Evolutionary conservation across 2,329 filamentous ascomycete species (phyloP).

Genomic region (Ophiostoma pallidulum): DNA sequence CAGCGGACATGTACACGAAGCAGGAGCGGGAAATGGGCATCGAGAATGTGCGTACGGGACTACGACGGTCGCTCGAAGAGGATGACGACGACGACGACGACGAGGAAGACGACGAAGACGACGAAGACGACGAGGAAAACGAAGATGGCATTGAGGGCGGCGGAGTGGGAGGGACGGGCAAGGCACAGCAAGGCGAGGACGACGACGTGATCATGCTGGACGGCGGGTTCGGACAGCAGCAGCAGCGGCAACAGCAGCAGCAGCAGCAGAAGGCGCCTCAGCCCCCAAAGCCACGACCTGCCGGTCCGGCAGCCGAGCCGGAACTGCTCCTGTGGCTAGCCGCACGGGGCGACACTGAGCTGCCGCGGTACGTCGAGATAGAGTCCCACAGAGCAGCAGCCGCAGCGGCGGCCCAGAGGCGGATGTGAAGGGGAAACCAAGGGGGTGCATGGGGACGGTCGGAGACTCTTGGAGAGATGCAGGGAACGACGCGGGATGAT

Average conservation of each 20-base stretch:
- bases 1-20: conserved; percentile 58
- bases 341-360: conserved; percentile 34
- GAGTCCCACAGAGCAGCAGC: conserved; percentile 17
- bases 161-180: no score
- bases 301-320: conserved; percentile 29
- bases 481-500: no score
- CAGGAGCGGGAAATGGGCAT: conserved; percentile 59
- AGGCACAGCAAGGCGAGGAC: no score
- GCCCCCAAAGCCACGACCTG: conserved; percentile 19
- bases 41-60: conserved; percentile 62
- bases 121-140: conserved; percentile 39
- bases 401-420: conserved; percentile 5
- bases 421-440: neutral
- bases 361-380: conserved; percentile 36
- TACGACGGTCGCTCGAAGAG: conserved; percentile 46
- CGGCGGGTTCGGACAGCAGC: neutral
- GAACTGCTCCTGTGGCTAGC: conserved; percentile 40
- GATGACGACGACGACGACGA: conserved; percentile 48
- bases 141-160: conserved; percentile 22
- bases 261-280: conserved; percentile 19
- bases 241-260: conserved; percentile 19
- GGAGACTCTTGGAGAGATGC: no score
- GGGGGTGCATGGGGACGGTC: neutral
- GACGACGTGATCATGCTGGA: conserved; percentile 11
- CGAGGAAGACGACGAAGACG: conserved; percentile 45